Base-by-base conservation (phyloP, 139 green algal genomes). In the Desmodesmus armatus region DNA sequence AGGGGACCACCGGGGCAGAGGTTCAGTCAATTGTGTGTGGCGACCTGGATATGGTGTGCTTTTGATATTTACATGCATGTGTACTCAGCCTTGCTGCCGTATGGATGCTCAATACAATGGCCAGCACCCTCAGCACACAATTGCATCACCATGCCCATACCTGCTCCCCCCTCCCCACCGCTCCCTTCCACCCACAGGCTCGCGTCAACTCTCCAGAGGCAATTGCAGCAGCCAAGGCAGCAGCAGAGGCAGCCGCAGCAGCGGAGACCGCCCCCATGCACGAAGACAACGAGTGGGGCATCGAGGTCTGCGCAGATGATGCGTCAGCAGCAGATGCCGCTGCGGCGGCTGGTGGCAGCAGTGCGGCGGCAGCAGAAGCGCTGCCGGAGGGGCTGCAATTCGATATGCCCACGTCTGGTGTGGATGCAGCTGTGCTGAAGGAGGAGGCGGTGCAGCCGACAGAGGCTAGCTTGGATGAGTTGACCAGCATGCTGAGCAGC, bases 231-330 rank as follows among this genome's bases (percentile, higher is more conserved):
- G 74, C 74, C 33, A 29, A 43, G 7, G 72, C 72, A 33, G 44
- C 72, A 3, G 72, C 73, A 55, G 85, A 70, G 49, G 40, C 58
- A 78, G 47, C 90, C 41, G 90, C 75, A 9, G 92, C 83, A 0
- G 90, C 72, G 29, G 89, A 93, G 13, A 70, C 37, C 25, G 89
- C 62, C 15, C 88, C 92, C 3, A 29, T 96, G 55, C 96, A 99
- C 75, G 93, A 97, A 25, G 92, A 94, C 44, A 99, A 99, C 84
- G 95, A 98, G 69, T 99, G 96, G 96, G 87, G 88, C 51, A 98
- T 98, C 41, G 90, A 93, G 51, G 92, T 95, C 81, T 81, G 93
- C 73, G 84, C 47, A 23, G 51, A 60, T 35, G 39, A 29, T 21
- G 39, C 65, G n/a, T n/a, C 39, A 0, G 27, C 23, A n/a, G 60